phyloP scores from a whole-genome alignment of 1,284 basidiomycete species.

The Boletus semigastroideus region DNA sequence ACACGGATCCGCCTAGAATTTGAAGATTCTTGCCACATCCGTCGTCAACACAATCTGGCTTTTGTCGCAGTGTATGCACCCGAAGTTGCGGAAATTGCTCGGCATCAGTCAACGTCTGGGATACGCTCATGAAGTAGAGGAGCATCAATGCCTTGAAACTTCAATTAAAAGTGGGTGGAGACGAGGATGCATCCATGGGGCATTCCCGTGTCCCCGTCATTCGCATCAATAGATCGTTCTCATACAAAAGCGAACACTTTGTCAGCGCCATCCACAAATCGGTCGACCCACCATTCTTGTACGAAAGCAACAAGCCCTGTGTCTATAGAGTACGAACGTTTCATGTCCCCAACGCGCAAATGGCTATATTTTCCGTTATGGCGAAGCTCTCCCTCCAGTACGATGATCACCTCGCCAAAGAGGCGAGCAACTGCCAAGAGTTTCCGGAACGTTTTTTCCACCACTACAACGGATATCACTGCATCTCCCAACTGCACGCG shows the following conservation, averaged over 20 bases:
- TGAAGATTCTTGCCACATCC: too few relatives aligned
- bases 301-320: slow-evolving; percentile 4
- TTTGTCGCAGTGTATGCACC: too few relatives aligned
- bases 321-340: neutral
- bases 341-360: slow-evolving; percentile 19
- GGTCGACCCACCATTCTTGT: slow-evolving; percentile 9
- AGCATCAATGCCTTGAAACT: neutral
- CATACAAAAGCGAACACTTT: too few relatives aligned
- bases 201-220: neutral
- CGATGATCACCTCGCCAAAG: slow-evolving; percentile 26
- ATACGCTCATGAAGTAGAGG: neutral
- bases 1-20: too few relatives aligned
- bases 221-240: slow-evolving; percentile 2
- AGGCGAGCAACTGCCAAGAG: slow-evolving; percentile 32
- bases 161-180: neutral
- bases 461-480: slow-evolving; percentile 31
- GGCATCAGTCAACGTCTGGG: neutral
- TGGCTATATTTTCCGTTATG: slow-evolving; percentile 32
- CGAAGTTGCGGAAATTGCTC: too few relatives aligned
- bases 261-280: too few relatives aligned
- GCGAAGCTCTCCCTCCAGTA: neutral
- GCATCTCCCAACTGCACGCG: slow-evolving; percentile 31
- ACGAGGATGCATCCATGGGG: neutral
- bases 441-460: slow-evolving; percentile 35
- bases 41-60: too few relatives aligned